Base-by-base conservation (phyloP, 1,284 basidiomycete species). In the Cutaneotrichosporon sp. region DNA sequence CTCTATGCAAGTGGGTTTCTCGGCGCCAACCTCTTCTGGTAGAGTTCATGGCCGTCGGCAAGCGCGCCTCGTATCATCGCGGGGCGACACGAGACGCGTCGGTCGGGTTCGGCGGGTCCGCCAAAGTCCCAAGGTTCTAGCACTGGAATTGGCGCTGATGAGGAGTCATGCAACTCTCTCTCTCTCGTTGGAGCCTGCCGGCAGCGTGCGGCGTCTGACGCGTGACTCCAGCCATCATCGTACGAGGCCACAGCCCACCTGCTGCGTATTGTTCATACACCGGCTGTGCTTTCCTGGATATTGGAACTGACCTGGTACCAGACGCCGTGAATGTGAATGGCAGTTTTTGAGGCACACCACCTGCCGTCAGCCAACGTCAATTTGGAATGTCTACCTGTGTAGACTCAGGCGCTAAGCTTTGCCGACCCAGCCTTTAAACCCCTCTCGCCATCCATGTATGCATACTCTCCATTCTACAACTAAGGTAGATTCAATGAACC, bases 161-260 rank as follows among this genome's bases (percentile, higher is more conserved):
- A 16, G 42, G 16, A 13, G 40, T 16, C 10, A 13, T 42, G 1
- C 40, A 13, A 18, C 40, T 42, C 40, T 4, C 36, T 36, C 36
- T 10, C n/a, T 10, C 11, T 40, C 11, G 40, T 42, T 42, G 40
- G 40, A 42, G 40, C 34, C 11, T 36, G 34, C 34, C 34, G 34
- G 34, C 34, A 36, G 34, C 34, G 34, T 36, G 34, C 42, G 42
- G 42, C 42, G 42, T 46, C 42, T 46, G 42, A 46, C 5, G 42
- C 42, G 18, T n/a, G 42, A 40, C 42, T 18, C 42, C 42, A 46
- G 42, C 42, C 42, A 46, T 46, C 42, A 46, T 46, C 42, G 42
- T 46, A 46, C 42, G 42, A 46, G 11, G 42, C 40, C 42, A 18
- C 16, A 46, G 42, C 42, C 42, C 42, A 46, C 42, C 42, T 18